These are phyloP conservation scores for Lachnellula hyalina DNA, from an alignment of 2,329 filamentous ascomycete genomes.

Conservation along the genomic window DNA sequence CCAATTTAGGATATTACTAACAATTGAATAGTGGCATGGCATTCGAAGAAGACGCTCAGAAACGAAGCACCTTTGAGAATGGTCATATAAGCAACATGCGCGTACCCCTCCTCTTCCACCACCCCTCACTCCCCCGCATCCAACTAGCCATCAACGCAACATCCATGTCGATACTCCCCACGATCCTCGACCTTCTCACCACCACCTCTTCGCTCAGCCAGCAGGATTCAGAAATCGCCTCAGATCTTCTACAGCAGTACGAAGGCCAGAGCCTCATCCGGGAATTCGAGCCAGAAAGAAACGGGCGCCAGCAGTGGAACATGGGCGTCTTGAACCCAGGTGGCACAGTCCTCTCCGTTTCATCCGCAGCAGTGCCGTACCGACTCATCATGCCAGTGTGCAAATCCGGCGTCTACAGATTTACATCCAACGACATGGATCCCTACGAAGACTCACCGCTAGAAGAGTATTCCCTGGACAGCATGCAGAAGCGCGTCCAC, in stretches of 20 bases:
- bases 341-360: conserved; percentile 20
- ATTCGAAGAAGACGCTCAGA: conserved; percentile 36
- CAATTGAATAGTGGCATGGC: conserved; percentile 31
- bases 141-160: conserved; percentile 36
- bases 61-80: conserved; percentile 38
- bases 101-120: conserved; percentile 38
- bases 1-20: not conserved
- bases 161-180: conserved; percentile 39
- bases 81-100: conserved; percentile 39
- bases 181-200: conserved; percentile 40
- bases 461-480: conserved; percentile 28
- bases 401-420: conserved; percentile 25
- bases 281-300: conserved; percentile 31
- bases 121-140: conserved; percentile 38
- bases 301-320: conserved; percentile 28
- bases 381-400: conserved; percentile 24
- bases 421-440: conserved; percentile 32
- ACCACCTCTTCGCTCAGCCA: conserved; percentile 35
- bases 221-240: conserved; percentile 29
- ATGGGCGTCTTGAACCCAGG: conserved; percentile 25
- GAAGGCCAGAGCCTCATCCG: conserved; percentile 43
- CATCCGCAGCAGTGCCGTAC: conserved; percentile 16
- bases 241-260: conserved; percentile 38
- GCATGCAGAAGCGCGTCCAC: conserved; percentile 22
- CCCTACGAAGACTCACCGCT: conserved; percentile 31